Base-by-base conservation (phyloP, 2,329 filamentous ascomycete species). In the Fusarium sp. region DNA sequence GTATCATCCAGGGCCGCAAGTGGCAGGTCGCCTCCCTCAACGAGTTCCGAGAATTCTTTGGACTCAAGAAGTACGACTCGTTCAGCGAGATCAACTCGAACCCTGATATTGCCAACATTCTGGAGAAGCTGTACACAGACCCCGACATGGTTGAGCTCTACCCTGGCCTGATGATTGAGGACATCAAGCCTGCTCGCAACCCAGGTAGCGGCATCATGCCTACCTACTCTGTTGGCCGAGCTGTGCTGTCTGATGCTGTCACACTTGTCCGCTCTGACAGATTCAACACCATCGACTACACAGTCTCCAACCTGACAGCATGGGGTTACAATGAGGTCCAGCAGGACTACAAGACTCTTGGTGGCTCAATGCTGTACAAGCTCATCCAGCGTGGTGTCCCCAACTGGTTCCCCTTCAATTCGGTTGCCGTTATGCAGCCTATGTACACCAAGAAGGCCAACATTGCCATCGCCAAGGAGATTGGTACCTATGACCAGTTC, bases 101-200 rank as follows among this genome's bases (percentile, higher is more conserved):
- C 67, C 79, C 81, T 2, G 82, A 87, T n/a, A 84, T 90, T 29
- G 83, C 84, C 1, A 79, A 84, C 27, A 79, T 83, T 7, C 81
- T 91, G 4, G 84, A 86, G 64, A 82, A 86, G 68, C 79, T 91
- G 11, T 91, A 91, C 76, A 83, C 85, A 20, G 83, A 89, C 51
- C 88, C 88, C 0, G 89, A 91, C 68, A 86, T 85, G 75, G 87
- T 92, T 11, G 90, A 92, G 74, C 81, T 92, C 6, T 92, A 92
- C 73, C 89, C 90, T 0, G 90, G 90, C 9, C 78, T 92, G 1
- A 85, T 91, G 65, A 80, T 86, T n/a, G 87, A 90, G 74, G 83
- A 87, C 57, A 79, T 81, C 29, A 88, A 89, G 73, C 80, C 82
- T 0, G 79, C 80, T 1, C 83, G 83, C 61, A 77, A 81, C 44